Evolutionary conservation across 495 filamentous ascomycete species (phyloP).

Genomic region (Penicillium pulvis): DNA sequence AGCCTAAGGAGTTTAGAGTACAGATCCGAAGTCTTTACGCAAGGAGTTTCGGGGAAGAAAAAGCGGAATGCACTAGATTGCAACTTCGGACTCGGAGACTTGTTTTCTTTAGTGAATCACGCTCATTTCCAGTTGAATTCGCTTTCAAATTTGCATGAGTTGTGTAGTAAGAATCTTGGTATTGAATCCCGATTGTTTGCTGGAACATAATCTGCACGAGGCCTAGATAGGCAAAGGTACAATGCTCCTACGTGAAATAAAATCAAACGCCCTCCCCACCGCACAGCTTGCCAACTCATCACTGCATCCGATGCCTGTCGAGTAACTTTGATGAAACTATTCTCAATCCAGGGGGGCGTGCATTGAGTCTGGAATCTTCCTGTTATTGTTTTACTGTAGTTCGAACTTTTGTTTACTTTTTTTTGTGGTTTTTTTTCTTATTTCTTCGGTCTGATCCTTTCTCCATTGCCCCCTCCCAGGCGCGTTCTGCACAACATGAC

Average conservation of each 20-base stretch:
- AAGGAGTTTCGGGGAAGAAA: background rate
- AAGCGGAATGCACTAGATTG: conserved; percentile 3
- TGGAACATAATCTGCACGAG: conserved; percentile 22
- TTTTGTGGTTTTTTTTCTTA: background rate
- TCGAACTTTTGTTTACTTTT: background rate
- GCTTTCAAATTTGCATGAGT: background rate
- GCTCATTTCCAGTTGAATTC: background rate
- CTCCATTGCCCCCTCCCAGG: conserved; percentile 14
- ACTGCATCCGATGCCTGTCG: conserved; percentile 68
- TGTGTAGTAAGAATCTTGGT: too few species aligned
- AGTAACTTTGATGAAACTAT: conserved; percentile 30
- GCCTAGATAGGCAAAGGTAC: conserved; percentile 26
- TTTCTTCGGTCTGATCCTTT: background rate
- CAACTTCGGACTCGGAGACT: conserved; percentile 11
- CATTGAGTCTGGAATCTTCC: conserved; percentile 4
- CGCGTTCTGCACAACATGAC: conserved; percentile 43
- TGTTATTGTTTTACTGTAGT: background rate
- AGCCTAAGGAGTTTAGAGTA: background rate
- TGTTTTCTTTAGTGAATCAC: background rate
- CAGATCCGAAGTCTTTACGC: background rate
- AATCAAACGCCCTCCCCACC: conserved; percentile 22
- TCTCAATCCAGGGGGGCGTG: conserved; percentile 17
- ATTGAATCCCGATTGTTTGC: conserved; percentile 9
- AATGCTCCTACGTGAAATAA: conserved; percentile 7
- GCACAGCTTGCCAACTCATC: conserved; percentile 80